Evolutionary conservation across 2,329 filamentous ascomycete genomes (phyloP).

Genomic region (Zymoseptoria pseudotritici): DNA sequence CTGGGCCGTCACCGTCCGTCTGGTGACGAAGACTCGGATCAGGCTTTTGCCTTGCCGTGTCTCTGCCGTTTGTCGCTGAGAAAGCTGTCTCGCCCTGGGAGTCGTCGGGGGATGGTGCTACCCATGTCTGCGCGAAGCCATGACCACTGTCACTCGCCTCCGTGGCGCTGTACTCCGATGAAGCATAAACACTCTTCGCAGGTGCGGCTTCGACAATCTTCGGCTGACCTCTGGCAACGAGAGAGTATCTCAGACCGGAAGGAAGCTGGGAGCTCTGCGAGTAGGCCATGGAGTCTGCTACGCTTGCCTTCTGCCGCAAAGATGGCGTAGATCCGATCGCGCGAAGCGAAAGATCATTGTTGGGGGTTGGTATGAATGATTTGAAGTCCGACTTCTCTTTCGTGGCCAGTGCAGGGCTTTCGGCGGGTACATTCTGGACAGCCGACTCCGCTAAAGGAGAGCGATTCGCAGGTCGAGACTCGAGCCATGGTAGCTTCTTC

Average conservation of each 20-base stretch:
- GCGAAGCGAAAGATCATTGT: constrained; percentile 14
- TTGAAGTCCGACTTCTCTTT: neutral
- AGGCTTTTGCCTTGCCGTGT: constrained; percentile 7
- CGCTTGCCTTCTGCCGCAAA: constrained; percentile 1
- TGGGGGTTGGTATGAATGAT: neutral
- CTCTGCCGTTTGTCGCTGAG: neutral
- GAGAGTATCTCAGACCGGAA: neutral
- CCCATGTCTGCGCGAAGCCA: neutral
- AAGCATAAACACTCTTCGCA: constrained; percentile 7
- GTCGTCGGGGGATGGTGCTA: neutral
- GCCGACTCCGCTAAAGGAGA: neutral
- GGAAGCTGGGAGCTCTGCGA: constrained; percentile 8
- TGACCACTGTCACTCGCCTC: constrained; percentile 1
- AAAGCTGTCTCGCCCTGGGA: neutral
- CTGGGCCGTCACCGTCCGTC: neutral
- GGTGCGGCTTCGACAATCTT: neutral
- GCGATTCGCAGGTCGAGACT: neutral
- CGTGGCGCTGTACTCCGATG: constrained; percentile 24
- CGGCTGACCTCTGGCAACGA: constrained; percentile 1
- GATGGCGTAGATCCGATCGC: constrained; percentile 18
- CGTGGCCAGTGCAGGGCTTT: neutral
- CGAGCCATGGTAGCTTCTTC: constrained; percentile 21
- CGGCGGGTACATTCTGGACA: neutral
- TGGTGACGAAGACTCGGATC: constrained; percentile 2
- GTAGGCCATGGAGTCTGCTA: constrained; percentile 1